Conservation (phyloP, 805 yeast genomes). For the Tetrapisispora phaffii region DNA sequence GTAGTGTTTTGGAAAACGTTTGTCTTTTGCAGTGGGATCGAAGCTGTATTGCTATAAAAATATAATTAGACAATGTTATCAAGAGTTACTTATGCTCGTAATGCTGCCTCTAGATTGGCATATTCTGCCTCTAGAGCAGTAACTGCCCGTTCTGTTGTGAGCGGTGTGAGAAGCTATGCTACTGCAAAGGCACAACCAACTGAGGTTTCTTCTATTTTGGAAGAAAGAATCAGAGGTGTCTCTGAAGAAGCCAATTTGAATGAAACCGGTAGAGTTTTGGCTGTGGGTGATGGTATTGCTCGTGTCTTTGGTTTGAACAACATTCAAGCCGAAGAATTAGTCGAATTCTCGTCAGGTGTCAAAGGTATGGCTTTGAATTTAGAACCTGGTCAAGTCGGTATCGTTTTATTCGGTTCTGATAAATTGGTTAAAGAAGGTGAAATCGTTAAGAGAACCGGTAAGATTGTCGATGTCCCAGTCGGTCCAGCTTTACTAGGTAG, state of each 20-base stretch:
- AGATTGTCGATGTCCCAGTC: conserved; percentile 97
- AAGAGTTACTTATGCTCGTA: conserved; percentile 75
- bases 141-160: conserved; percentile 88
- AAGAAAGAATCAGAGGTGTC: conserved; percentile 98
- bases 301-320: conserved; percentile 99
- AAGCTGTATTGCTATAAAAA: not conserved
- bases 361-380: conserved; percentile 99
- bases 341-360: conserved; percentile 98
- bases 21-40: not conserved
- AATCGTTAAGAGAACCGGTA: conserved; percentile 98
- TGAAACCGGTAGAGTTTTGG: conserved; percentile 98
- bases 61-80: conserved; percentile 50
- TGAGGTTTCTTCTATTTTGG: conserved; percentile 97
- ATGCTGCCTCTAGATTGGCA: conserved; percentile 66
- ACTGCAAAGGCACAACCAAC: conserved; percentile 95
- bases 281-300: conserved; percentile 99
- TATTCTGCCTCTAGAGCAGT: conserved; percentile 60
- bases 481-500: conserved; percentile 98
- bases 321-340: conserved; percentile 99
- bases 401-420: conserved; percentile 98
- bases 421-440: conserved; percentile 98
- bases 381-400: conserved; percentile 99
- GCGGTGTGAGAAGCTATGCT: conserved; percentile 60
- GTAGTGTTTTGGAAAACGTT: too few relatives aligned
- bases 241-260: conserved; percentile 94